Base-by-base conservation (phyloP, 225 moss, liverwort and hornwort species). In the Antitrichia curtipendula region DNA sequence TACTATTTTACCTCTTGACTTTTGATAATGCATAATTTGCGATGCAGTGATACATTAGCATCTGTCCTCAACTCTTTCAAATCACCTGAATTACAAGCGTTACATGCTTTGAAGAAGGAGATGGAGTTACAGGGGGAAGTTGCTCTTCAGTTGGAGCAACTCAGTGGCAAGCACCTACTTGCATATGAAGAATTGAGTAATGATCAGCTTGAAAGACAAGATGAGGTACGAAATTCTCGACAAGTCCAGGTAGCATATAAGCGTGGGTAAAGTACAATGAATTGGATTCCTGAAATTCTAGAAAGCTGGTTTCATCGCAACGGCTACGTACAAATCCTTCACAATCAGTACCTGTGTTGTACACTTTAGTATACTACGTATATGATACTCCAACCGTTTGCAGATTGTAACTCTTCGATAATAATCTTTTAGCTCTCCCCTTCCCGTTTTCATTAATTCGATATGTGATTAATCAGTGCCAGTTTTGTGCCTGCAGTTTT, bases 331-430 rank as follows among this genome's bases (percentile, higher is more conserved):
- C 43, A 28, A 16, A 24, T 9, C 5, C 16, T 43, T 71, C 10
- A 27, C 15, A 6, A 5, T 2, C 2, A 6, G 10, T 16, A 45
- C 6, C 17, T 29, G 6, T 29, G 6, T 16, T 72, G 45, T 5
- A 45, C 2, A 17, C 45, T 2, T 17, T 45, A 6, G 10, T 45
- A 6, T 45, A 6, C 45, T 18, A 18, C 22, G 3, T 21, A 75
- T n/a, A n/a, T n/a, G n/a, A n/a, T n/a, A n/a, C n/a, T 75, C 6
- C 0, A 34, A 8, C 3, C 3, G 1, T 50, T 21, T 13, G 32
- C 3, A 75, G 49, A 13, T 49, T 13, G 47, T 49, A 10, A 49
- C 10, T 49, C 8, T 49, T 49, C 49, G 12, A 13, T 13, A 13
- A 32, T 21, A 34, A 32, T 13, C 50, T 50, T 31, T n/a, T 3